Percentiles rank a stretch among this genome's conserved stretches.
Evolutionary conservation across 768 basidiomycete genomes (phyloP).

Genomic region (Obba rivulosa): DNA sequence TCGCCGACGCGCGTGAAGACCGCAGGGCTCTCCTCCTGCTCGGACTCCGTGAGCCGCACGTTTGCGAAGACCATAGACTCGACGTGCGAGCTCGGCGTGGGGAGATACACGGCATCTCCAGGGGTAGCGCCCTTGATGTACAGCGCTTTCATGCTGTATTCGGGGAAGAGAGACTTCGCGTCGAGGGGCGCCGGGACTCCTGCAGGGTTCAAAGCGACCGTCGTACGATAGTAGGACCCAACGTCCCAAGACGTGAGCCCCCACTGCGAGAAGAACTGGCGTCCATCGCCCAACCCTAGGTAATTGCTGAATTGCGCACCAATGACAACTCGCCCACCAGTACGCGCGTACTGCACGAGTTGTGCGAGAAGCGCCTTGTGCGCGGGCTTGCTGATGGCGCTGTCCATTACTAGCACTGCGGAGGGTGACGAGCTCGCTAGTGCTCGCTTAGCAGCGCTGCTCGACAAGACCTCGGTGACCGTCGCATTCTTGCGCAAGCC

Average conservation of each 20-base stretch:
- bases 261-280: conserved; percentile 24
- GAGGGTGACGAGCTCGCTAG: conserved; percentile 1
- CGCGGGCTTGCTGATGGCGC: conserved; percentile 24
- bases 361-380: conserved; percentile 6
- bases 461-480: background rate
- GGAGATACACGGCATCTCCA: conserved; percentile 28
- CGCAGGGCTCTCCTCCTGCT: conserved; percentile 20
- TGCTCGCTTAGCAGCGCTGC: background rate
- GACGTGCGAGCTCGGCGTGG: conserved; percentile 9
- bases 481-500: conserved; percentile 5
- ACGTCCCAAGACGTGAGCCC: conserved; percentile 30
- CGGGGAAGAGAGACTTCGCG: conserved; percentile 1
- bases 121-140: conserved; percentile 27
- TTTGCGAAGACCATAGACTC: conserved; percentile 20
- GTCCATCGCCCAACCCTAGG: conserved; percentile 11
- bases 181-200: conserved; percentile 5
- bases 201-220: conserved; percentile 27
- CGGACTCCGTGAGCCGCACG: conserved; percentile 2
- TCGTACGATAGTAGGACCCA: conserved; percentile 37
- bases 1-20: conserved; percentile 4
- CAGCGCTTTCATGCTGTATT: conserved; percentile 40
- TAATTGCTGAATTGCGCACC: conserved; percentile 29
- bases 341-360: conserved; percentile 27
- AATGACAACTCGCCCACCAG: conserved; percentile 32
- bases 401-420: conserved; percentile 34